Evolutionary conservation across 1,139 yeast genomes (phyloP).

Genomic region (Wickerhamiella pararugosa): DNA sequence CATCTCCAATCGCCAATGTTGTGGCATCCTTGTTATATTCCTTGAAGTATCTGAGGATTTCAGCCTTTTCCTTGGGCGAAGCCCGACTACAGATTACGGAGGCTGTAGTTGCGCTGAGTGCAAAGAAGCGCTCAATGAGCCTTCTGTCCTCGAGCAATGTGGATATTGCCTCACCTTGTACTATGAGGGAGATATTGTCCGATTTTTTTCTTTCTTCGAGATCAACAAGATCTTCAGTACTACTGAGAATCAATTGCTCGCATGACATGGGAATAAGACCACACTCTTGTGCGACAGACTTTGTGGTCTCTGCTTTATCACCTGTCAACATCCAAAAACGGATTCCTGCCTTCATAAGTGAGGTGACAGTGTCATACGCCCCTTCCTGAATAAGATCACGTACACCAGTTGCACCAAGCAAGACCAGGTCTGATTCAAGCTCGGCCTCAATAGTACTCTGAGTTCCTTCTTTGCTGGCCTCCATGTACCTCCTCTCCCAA

Average conservation of each 20-base stretch:
- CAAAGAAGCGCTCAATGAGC: slow-evolving; percentile 52
- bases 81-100: slow-evolving; percentile 96
- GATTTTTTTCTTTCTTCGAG: slow-evolving; percentile 33
- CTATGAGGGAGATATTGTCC: slow-evolving; percentile 61
- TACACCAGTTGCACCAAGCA: slow-evolving; percentile 90
- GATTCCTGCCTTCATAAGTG: slow-evolving; percentile 87
- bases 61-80: slow-evolving; percentile 97
- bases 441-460: slow-evolving; percentile 49
- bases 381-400: slow-evolving; percentile 88
- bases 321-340: slow-evolving; percentile 99
- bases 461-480: slow-evolving; percentile 66
- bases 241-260: slow-evolving; percentile 66
- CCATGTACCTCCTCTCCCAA: slow-evolving; percentile 48
- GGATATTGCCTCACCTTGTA: slow-evolving; percentile 86
- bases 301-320: slow-evolving; percentile 95
- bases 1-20: slow-evolving; percentile 93
- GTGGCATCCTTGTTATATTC: too few relatives aligned
- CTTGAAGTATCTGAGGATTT: slow-evolving; percentile 32
- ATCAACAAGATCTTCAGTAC: slow-evolving; percentile 72
- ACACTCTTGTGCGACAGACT: slow-evolving; percentile 91
- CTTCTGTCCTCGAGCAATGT: slow-evolving; percentile 39
- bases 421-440: slow-evolving; percentile 71
- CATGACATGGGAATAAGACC: slow-evolving; percentile 73
- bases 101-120: slow-evolving; percentile 60
- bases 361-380: slow-evolving; percentile 82